Evolutionary conservation across 1,284 basidiomycete genomes (phyloP).

Genomic region (Cutaneotrichosporon cutaneum): DNA sequence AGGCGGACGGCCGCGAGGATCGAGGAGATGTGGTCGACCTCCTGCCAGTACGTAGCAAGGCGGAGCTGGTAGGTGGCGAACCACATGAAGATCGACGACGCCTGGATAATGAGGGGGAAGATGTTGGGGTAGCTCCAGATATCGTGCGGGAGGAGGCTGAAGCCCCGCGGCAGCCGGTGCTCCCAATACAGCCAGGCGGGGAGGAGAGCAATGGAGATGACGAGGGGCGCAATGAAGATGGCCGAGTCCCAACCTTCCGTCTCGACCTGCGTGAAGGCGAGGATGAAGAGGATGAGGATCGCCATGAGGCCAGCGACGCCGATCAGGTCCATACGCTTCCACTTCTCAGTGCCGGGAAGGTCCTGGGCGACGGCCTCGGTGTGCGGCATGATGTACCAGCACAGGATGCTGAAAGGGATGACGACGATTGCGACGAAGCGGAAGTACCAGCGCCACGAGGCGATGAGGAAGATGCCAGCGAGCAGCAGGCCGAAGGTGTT

Average conservation of each 20-base stretch:
- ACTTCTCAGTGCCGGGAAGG: conserved; percentile 41
- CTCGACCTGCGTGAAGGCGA: conserved; percentile 47
- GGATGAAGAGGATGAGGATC: conserved; percentile 47
- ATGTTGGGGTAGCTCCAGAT: conserved; percentile 50
- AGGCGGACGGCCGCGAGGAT: conserved; percentile 48
- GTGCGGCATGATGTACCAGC: conserved; percentile 44
- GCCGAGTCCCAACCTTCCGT: conserved; percentile 43
- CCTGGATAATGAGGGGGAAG: conserved; percentile 45
- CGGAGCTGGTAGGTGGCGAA: conserved; percentile 48
- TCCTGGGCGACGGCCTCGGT: conserved; percentile 45
- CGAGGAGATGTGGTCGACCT: conserved; percentile 37
- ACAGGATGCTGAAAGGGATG: conserved; percentile 38
- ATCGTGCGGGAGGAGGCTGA: conserved; percentile 48
- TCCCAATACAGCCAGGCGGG: conserved; percentile 36
- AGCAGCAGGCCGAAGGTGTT: conserved; percentile 35
- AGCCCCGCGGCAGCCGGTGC: conserved; percentile 36
- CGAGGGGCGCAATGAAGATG: conserved; percentile 48
- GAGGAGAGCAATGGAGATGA: conserved; percentile 30
- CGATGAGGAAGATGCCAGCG: conserved; percentile 47
- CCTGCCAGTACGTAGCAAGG: conserved; percentile 49
- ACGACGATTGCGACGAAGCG: conserved; percentile 42
- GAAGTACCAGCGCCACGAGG: conserved; percentile 51
- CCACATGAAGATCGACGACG: conserved; percentile 30
- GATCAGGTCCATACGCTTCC: conserved; percentile 50
- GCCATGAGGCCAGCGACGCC: conserved; percentile 44